These are phyloP conservation scores for Alternaria ethzedia DNA, from an alignment of 2,329 filamentous ascomycete species.

Conservation along the genomic window DNA sequence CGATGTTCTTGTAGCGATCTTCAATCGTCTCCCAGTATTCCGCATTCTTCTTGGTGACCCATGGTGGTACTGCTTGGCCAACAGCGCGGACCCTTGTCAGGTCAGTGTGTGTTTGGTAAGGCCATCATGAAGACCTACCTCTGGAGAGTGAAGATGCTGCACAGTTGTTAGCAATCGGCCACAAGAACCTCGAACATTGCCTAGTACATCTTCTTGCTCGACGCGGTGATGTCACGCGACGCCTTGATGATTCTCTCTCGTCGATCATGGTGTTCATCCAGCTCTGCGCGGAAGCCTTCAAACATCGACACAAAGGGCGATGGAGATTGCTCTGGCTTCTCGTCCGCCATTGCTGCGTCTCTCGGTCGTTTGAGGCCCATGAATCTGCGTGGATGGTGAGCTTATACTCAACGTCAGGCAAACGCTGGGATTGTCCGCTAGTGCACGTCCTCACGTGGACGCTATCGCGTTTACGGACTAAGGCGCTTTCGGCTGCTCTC, in stretches of 20 bases:
- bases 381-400: conserved; percentile 15
- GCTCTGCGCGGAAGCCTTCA: conserved; percentile 80
- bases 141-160: conserved; percentile 83
- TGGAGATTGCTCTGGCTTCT: conserved; percentile 36
- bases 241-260: conserved; percentile 89
- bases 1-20: conserved; percentile 70
- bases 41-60: conserved; percentile 73
- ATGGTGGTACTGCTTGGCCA: conserved; percentile 67
- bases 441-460: conserved; percentile 29
- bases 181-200: neutral
- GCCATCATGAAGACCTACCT: conserved; percentile 56
- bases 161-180: conserved; percentile 17
- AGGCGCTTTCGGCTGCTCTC: conserved; percentile 23
- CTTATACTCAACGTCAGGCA: conserved; percentile 25
- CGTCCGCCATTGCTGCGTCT: conserved; percentile 46
- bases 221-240: conserved; percentile 87
- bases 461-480: conserved; percentile 26
- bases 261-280: conserved; percentile 94
- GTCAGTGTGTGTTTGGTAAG: conserved; percentile 7
- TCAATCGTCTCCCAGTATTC: conserved; percentile 74
- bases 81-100: conserved; percentile 65
- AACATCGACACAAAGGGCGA: conserved; percentile 74
- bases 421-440: conserved; percentile 25
- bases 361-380: conserved; percentile 42
- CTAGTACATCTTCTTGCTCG: conserved; percentile 93